These are phyloP conservation scores for Leishmania gerbilli DNA, from an alignment of 208 protist genomes.

Conservation along the genomic window DNA sequence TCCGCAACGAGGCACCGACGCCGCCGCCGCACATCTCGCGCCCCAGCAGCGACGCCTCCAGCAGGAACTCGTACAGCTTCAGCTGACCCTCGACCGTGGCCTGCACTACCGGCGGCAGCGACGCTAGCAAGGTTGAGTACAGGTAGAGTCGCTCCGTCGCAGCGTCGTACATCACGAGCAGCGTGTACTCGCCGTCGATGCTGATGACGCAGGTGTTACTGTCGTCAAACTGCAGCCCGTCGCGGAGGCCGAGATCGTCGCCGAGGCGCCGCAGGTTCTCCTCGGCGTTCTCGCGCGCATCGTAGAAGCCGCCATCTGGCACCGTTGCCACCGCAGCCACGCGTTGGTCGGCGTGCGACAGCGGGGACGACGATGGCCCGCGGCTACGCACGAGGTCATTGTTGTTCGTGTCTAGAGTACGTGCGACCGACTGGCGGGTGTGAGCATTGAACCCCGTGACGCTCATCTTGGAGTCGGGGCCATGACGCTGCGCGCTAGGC, in stretches of 20 bases:
- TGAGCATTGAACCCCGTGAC: background rate
- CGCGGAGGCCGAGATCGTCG: conserved; percentile 56
- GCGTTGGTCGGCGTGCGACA: background rate
- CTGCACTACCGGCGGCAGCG: conserved; percentile 36
- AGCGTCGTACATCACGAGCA: conserved; percentile 75
- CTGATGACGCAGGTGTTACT: conserved; percentile 74
- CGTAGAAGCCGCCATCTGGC: conserved; percentile 41
- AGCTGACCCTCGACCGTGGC: conserved; percentile 8
- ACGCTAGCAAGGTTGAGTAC: conserved; percentile 73
- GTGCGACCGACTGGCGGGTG: background rate
- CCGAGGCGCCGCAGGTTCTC: conserved; percentile 62
- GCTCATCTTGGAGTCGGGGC: background rate
- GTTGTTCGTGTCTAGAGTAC: too few relatives aligned
- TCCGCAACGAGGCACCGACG: conserved; percentile 59
- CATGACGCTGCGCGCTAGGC: background rate
- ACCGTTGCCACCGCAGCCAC: conserved; percentile 8
- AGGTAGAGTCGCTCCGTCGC: conserved; percentile 77
- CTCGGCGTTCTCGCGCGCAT: conserved; percentile 56
- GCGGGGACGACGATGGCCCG: conserved; percentile 5
- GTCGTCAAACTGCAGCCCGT: conserved; percentile 60
- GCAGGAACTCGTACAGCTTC: conserved; percentile 77
- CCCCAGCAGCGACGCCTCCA: conserved; percentile 76
- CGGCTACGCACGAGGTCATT: conserved; percentile 22
- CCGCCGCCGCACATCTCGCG: conserved; percentile 85
- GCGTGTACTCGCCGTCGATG: conserved; percentile 58